phyloP scores from a whole-genome alignment of 768 basidiomycete genomes.

The Pisolithus microcarpus region DNA sequence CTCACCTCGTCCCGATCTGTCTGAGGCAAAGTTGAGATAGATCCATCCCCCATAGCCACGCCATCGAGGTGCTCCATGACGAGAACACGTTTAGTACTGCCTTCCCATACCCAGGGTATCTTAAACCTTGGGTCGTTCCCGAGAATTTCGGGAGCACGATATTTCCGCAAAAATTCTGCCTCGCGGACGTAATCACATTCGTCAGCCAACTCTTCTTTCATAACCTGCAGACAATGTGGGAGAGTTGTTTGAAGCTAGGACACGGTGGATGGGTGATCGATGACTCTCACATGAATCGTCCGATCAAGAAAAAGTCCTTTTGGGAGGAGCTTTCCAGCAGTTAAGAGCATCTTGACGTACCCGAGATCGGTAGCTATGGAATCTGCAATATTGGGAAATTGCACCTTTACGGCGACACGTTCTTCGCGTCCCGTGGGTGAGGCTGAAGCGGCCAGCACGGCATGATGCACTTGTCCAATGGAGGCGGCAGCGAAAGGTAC shows the following conservation, averaged over 20 bases:
- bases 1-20: conserved; percentile 66
- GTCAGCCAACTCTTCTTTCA: conserved; percentile 84
- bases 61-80: conserved; percentile 87
- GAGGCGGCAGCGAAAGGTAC: conserved; percentile 93
- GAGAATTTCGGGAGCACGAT: conserved; percentile 43
- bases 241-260: not conserved
- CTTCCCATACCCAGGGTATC: conserved; percentile 81
- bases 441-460: conserved; percentile 45
- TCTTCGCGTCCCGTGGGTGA: conserved; percentile 51
- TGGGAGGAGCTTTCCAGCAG: conserved; percentile 75
- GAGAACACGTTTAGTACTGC: conserved; percentile 74
- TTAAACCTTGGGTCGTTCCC: conserved; percentile 63
- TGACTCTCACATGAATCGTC: conserved; percentile 56
- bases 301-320: conserved; percentile 85
- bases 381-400: conserved; percentile 86
- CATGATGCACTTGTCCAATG: conserved; percentile 91
- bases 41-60: conserved; percentile 65
- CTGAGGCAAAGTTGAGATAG: conserved; percentile 49
- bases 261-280: not conserved
- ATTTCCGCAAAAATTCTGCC: conserved; percentile 59
- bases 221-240: conserved; percentile 43
- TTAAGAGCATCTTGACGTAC: conserved; percentile 77
- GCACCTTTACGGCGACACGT: conserved; percentile 78
- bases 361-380: conserved; percentile 85
- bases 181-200: conserved; percentile 90